phyloP scores from a whole-genome alignment of 257 asterid species.

The Solanum sitiens region DNA sequence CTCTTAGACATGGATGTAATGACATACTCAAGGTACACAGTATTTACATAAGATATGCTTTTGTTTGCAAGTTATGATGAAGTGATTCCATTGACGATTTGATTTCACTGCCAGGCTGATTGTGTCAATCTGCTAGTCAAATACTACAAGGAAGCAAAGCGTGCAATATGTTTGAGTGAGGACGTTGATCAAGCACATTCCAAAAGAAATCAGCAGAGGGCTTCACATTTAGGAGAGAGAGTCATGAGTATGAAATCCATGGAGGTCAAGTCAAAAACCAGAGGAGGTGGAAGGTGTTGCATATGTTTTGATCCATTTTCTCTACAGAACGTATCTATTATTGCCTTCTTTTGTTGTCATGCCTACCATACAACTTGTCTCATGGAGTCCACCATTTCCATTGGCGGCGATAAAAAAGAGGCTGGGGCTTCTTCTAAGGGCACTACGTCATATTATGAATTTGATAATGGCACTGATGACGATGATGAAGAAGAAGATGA shows the following conservation, averaged over 20 bases:
- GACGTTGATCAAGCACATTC: slow-evolving; percentile 57
- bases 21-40: slow-evolving; percentile 72
- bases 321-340: slow-evolving; percentile 50
- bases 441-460: slow-evolving; percentile 39
- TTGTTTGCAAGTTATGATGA: not conserved
- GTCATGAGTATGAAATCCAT: slow-evolving; percentile 37
- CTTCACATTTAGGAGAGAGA: slow-evolving; percentile 29
- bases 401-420: slow-evolving; percentile 33
- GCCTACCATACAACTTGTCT: slow-evolving; percentile 87
- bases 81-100: not conserved
- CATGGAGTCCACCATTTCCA: slow-evolving; percentile 55
- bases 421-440: slow-evolving; percentile 16
- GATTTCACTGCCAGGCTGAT: slow-evolving; percentile 53
- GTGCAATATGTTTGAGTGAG: slow-evolving; percentile 64
- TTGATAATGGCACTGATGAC: slow-evolving; percentile 26
- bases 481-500: slow-evolving; percentile 16
- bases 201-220: slow-evolving; percentile 31
- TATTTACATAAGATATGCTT: not conserved
- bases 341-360: slow-evolving; percentile 87
- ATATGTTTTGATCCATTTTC: slow-evolving; percentile 89
- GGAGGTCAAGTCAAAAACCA: slow-evolving; percentile 70
- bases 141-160: slow-evolving; percentile 88
- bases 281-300: slow-evolving; percentile 88
- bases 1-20: slow-evolving; percentile 92
- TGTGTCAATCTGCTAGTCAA: slow-evolving; percentile 78